phyloP scores from a whole-genome alignment of 2,329 filamentous ascomycete species.

The Aureobasidium sp. region DNA sequence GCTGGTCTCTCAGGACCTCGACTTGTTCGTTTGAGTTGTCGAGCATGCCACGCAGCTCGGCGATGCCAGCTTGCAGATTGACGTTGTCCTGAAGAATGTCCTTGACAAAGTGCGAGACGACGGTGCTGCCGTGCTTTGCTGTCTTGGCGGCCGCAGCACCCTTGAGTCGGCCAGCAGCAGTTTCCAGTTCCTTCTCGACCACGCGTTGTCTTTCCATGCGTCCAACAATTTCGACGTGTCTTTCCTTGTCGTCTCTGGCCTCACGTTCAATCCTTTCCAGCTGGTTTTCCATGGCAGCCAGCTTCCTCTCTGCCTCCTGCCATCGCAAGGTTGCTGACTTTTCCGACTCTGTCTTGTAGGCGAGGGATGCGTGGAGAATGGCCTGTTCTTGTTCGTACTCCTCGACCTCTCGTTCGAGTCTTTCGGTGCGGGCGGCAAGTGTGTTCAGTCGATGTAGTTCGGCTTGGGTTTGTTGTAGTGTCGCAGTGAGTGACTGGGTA shows the following conservation, averaged over 20 bases:
- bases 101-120: constrained; percentile 93
- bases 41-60: constrained; percentile 84
- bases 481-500: constrained; percentile 66
- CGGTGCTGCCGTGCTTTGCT: constrained; percentile 52
- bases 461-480: constrained; percentile 67
- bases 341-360: constrained; percentile 62
- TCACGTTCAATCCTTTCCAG: constrained; percentile 83
- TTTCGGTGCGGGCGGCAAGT: constrained; percentile 64
- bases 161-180: constrained; percentile 70
- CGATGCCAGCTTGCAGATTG: constrained; percentile 81
- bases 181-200: constrained; percentile 73
- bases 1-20: constrained; percentile 71
- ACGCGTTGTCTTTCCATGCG: constrained; percentile 76
- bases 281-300: constrained; percentile 74
- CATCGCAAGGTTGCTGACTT: constrained; percentile 72
- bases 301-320: constrained; percentile 72
- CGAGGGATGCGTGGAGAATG: constrained; percentile 57
- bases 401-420: constrained; percentile 71
- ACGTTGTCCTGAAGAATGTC: constrained; percentile 94
- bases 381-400: constrained; percentile 75
- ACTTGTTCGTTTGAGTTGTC: constrained; percentile 91
- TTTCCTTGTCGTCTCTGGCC: constrained; percentile 66
- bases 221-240: constrained; percentile 69
- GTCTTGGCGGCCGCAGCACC: constrained; percentile 66
- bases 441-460: constrained; percentile 65